Evolutionary conservation across 345 rosid species (phyloP), one percentile per base, ranked within the genome.

Genomic region (Pugionium cornutum): DNA sequence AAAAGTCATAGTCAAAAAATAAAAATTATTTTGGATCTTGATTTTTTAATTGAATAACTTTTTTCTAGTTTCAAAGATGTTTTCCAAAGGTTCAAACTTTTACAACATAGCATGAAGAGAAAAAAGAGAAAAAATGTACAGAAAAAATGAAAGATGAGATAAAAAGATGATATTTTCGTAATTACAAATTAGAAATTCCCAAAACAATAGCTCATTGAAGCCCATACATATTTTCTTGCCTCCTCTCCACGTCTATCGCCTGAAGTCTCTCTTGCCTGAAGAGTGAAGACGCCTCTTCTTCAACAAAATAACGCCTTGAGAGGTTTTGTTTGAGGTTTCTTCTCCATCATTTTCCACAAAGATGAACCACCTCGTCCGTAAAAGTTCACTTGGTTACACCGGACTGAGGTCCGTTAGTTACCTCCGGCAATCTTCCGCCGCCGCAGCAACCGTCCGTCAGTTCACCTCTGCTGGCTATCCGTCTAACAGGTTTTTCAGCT

Each of bases 391-490:
- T 39, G 30, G 53, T 31, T 31, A 11, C 65, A 58, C 63, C 39
- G 30, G 74, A 30, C 4, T 52, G 58, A 74, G 70, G 44, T 79
- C 80, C 42, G 57, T 78, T 4, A 9, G 52, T 0, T 52, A 48
- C 62, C 63, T 71, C 27, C 75, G 73, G 11, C 58, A 60, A 39
- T 67, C 82, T 30, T 57, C 80, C n/a, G n/a, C n/a, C 60, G 34
- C 57, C 50, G 49, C 47, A 30, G 44, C 58, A 54, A 55, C 64
- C 34, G 66, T 52, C 59, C 71, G 69, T 62, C 67, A 60, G 25
- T 2, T 68, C 73, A 66, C 41, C 44, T 44, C 58, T 64, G 28
- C 36, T 8, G 84, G 88, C 10, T 87, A 85, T 52, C 75, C 85
- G 54, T 46, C 57, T 57, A 53, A 61, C 66, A 77, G 82, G 89